Conservation (phyloP, 352 stramenopile genomes). For the Globisporangium sylvaticum region DNA sequence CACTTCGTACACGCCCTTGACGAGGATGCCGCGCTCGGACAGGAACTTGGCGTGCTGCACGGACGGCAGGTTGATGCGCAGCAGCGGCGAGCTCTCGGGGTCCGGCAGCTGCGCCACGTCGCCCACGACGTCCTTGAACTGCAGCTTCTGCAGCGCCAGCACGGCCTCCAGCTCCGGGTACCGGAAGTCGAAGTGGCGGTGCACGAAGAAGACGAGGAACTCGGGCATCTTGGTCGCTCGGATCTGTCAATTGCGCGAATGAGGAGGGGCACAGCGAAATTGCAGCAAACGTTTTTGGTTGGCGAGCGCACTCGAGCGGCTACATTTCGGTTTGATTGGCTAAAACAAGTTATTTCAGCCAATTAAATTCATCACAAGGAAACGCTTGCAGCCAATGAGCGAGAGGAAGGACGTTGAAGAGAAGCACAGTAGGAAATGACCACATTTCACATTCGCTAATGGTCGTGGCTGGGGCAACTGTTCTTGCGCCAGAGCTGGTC, state of each 20-base stretch:
- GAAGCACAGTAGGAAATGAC: too few species aligned
- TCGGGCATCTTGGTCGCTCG: conserved; percentile 32
- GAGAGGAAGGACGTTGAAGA: neutral
- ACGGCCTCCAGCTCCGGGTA: conserved; percentile 80
- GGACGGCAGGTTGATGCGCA: conserved; percentile 58
- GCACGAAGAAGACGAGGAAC: conserved; percentile 82
- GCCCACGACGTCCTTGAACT: conserved; percentile 26
- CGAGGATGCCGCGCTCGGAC: conserved; percentile 68
- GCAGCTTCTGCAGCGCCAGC: conserved; percentile 55
- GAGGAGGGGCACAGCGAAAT: neutral
- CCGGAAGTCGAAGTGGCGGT: conserved; percentile 80
- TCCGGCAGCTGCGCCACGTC: conserved; percentile 32
- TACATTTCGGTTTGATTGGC: conserved; percentile 2
- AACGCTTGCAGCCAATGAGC: conserved; percentile 5
- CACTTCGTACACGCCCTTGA: conserved; percentile 82
- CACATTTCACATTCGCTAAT: too few species aligned
- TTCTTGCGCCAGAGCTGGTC: conserved; percentile 18
- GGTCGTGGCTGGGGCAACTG: neutral
- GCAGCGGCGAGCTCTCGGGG: conserved; percentile 53
- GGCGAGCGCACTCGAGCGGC: neutral
- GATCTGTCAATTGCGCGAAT: neutral
- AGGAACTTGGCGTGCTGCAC: conserved; percentile 67
- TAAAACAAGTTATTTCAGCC: neutral
- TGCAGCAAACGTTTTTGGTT: conserved; percentile 7
- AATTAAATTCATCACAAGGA: neutral